Evolutionary conservation across 257 asterid genomes (phyloP), one percentile per base, ranked within the genome.

Genomic region (Ophiorrhiza pumila): DNA sequence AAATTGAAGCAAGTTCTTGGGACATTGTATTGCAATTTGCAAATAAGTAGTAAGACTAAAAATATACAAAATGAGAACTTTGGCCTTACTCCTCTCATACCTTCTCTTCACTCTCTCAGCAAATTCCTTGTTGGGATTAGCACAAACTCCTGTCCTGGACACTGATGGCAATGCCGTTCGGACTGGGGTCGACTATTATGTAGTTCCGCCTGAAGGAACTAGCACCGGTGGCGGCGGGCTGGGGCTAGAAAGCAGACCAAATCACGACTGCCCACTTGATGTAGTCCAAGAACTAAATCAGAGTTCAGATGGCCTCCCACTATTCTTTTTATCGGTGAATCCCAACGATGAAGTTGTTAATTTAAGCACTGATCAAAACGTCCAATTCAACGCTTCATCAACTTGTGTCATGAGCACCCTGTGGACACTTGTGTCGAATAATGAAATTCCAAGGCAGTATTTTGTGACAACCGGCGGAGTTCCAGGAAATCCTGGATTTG

Each of bases 201-300:
- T 82, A 5, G 27, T 90, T 63, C 92, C 94, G 1, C 84, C 82
- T 0, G 15, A 80, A 32, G 90, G 89, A 3, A 91, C 89, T 63
- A 53, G 0, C 15, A 55, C 71, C 15, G 43, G 85, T 13, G 96
- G 93, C 4, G 96, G 96, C 0, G 96, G 93, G n/a, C 83, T 90
- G 35, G 83, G 87, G 11, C 71, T 85, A 53, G 74, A 70, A 72
- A 53, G 72, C 76, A 52, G 73, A 52, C 74, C 27, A 27, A 80
- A 83, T 75, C 15, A 50, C 2, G 60, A 78, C 0, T 85, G 92
- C 82, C 88, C 91, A 3, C 83, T 81, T 1, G 79, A 69, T n/a
- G 87, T 85, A n/a, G 84, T 82, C 39, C 92, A 88, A 58, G 89
- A 76, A 20, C 78, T 31, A 32, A n/a, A 6, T 0, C 89, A 80